phyloP scores from a whole-genome alignment of 768 basidiomycete genomes.

The Goffeauzyma gilvescens region DNA sequence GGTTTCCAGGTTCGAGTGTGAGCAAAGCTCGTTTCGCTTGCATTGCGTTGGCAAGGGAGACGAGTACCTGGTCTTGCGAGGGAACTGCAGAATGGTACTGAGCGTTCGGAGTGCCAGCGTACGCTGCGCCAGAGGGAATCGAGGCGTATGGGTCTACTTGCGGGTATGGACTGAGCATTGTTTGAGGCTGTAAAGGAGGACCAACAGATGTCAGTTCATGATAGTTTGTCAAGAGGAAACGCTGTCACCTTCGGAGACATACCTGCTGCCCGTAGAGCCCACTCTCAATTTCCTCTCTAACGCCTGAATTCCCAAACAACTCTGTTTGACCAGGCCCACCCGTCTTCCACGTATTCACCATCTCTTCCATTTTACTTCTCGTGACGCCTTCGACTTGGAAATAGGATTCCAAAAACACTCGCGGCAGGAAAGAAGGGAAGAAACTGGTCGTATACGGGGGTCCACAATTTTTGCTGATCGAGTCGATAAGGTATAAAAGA shows the following conservation, averaged over 20 bases:
- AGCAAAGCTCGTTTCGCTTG: too few relatives aligned
- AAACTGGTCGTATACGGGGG: slow-evolving; percentile 66
- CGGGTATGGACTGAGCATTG: too few relatives aligned
- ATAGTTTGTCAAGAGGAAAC: too few relatives aligned
- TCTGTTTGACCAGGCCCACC: slow-evolving; percentile 60
- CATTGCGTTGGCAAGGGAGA: too few relatives aligned
- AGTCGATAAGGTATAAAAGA: slow-evolving; percentile 83
- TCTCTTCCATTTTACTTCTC: slow-evolving; percentile 90
- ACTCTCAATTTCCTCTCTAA: slow-evolving; percentile 63
- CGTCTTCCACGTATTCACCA: slow-evolving; percentile 84
- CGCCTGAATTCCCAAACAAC: slow-evolving; percentile 61
- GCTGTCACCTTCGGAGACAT: too few relatives aligned
- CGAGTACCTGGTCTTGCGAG: too few relatives aligned
- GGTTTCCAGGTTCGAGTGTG: slow-evolving; percentile 64
- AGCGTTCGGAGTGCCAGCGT: too few relatives aligned
- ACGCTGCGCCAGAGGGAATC: too few relatives aligned
- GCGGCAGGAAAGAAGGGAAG: slow-evolving; percentile 62
- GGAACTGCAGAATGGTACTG: too few relatives aligned
- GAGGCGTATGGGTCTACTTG: too few relatives aligned
- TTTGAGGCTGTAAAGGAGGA: too few relatives aligned
- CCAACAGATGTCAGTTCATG: too few relatives aligned
- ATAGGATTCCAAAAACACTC: slow-evolving; percentile 74
- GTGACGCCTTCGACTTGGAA: slow-evolving; percentile 63
- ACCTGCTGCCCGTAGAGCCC: slow-evolving; percentile 29
- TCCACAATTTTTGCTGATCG: slow-evolving; percentile 89